These are phyloP conservation scores for Candida chilensis DNA, from an alignment of 805 yeast genomes.

Conservation along the genomic window DNA sequence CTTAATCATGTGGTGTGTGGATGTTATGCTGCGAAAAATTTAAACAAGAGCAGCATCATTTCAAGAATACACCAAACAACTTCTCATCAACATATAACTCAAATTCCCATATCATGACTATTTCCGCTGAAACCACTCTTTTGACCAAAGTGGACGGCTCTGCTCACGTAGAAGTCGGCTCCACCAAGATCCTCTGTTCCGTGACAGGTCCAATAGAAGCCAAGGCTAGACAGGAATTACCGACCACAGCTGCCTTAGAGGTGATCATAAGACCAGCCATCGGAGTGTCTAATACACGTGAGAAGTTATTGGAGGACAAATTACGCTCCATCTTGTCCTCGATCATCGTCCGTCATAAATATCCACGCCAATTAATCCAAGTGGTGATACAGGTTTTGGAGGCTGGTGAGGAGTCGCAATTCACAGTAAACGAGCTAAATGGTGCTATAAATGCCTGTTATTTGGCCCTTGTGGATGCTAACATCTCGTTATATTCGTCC, in stretches of 20 bases:
- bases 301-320: slow-evolving; percentile 66
- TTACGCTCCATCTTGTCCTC: slow-evolving; percentile 52
- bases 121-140: slow-evolving; percentile 14
- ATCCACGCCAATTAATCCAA: slow-evolving; percentile 76
- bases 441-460: slow-evolving; percentile 66
- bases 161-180: slow-evolving; percentile 42
- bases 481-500: slow-evolving; percentile 57
- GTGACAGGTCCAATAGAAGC: slow-evolving; percentile 92
- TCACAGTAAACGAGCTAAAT: slow-evolving; percentile 44
- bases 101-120: too few species aligned
- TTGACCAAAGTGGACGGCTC: slow-evolving; percentile 76
- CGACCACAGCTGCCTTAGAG: slow-evolving; percentile 71
- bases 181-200: slow-evolving; percentile 57
- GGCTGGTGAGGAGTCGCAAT: slow-evolving; percentile 31
- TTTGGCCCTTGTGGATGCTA: slow-evolving; percentile 75
- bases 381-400: slow-evolving; percentile 58
- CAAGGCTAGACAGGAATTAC: slow-evolving; percentile 73
- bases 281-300: slow-evolving; percentile 72
- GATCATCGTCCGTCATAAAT: slow-evolving; percentile 48
- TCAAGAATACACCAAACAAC: too few species aligned
- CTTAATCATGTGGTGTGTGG: too few species aligned
- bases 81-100: too few species aligned
- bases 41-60: too few species aligned
- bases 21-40: too few species aligned
- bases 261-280: slow-evolving; percentile 68